Conservation (phyloP, 345 rosid species). For the Eucalyptus shirleyi region DNA sequence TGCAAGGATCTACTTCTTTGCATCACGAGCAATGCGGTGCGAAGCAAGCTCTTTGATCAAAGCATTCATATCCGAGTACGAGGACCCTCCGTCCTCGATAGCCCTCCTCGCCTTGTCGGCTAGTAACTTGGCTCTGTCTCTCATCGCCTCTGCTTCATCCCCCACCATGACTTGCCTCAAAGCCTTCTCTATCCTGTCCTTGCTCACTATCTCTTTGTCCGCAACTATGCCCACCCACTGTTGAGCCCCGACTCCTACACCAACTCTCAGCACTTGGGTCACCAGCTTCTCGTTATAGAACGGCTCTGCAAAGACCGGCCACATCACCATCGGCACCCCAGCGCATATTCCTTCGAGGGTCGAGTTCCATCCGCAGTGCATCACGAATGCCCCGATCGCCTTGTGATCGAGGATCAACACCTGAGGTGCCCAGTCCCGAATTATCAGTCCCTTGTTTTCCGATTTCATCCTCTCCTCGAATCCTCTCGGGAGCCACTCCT, state of each 20-base stretch:
- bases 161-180: constrained; percentile 23
- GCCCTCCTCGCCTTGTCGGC: constrained; percentile 11
- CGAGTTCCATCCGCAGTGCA: constrained; percentile 57
- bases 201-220: constrained; percentile 13
- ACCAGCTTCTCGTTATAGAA: constrained; percentile 41
- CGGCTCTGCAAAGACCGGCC: constrained; percentile 34
- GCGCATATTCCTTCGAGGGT: constrained; percentile 30
- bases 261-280: constrained; percentile 17
- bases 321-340: constrained; percentile 46
- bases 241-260: constrained; percentile 22
- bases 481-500: constrained; percentile 26
- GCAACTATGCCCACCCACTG: background rate
- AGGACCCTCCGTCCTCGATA: constrained; percentile 23
- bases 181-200: constrained; percentile 18
- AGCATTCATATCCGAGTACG: constrained; percentile 3
- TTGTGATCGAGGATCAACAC: constrained; percentile 44
- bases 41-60: constrained; percentile 8
- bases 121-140: constrained; percentile 8
- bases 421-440: constrained; percentile 57
- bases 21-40: background rate
- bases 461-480: constrained; percentile 13
- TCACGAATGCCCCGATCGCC: constrained; percentile 39
- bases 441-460: constrained; percentile 21
- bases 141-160: constrained; percentile 4
- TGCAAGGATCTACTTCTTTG: background rate